These are phyloP conservation scores for Ogataea populi-albae DNA, from an alignment of 805 yeast genomes.

Conservation along the genomic window DNA sequence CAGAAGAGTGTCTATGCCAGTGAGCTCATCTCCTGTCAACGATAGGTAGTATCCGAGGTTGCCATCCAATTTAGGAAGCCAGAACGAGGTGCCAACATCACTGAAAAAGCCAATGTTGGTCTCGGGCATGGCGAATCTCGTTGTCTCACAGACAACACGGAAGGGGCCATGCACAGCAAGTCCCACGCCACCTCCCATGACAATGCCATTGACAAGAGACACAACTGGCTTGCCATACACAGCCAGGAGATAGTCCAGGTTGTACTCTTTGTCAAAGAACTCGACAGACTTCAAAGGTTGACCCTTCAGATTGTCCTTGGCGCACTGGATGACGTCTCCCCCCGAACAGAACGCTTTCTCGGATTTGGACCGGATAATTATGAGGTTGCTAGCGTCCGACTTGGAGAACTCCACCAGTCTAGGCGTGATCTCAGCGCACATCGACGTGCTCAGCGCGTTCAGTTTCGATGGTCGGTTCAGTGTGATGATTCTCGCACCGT, in stretches of 20 bases:
- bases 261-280: conserved; percentile 79
- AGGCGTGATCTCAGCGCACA: conserved; percentile 71
- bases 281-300: conserved; percentile 49
- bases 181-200: conserved; percentile 99
- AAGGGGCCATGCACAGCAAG: conserved; percentile 86
- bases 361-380: conserved; percentile 65
- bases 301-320: conserved; percentile 51
- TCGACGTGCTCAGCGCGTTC: conserved; percentile 76
- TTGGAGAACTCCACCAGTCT: conserved; percentile 75
- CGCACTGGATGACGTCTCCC: conserved; percentile 88
- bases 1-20: conserved; percentile 77
- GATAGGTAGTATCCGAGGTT: conserved; percentile 84
- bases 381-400: conserved; percentile 57
- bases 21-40: conserved; percentile 75
- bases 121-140: conserved; percentile 96
- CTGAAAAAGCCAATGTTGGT: conserved; percentile 95
- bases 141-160: conserved; percentile 88
- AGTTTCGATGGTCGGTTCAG: conserved; percentile 80
- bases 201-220: conserved; percentile 85
- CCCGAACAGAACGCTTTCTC: conserved; percentile 89
- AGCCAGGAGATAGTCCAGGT: conserved; percentile 72
- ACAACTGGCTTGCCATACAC: conserved; percentile 86
- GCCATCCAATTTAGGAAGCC: conserved; percentile 78
- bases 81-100: conserved; percentile 93
- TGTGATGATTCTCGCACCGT: conserved; percentile 68